Evolutionary conservation across 1,284 basidiomycete species (phyloP).

Genomic region (Cryptococcus sp.): DNA sequence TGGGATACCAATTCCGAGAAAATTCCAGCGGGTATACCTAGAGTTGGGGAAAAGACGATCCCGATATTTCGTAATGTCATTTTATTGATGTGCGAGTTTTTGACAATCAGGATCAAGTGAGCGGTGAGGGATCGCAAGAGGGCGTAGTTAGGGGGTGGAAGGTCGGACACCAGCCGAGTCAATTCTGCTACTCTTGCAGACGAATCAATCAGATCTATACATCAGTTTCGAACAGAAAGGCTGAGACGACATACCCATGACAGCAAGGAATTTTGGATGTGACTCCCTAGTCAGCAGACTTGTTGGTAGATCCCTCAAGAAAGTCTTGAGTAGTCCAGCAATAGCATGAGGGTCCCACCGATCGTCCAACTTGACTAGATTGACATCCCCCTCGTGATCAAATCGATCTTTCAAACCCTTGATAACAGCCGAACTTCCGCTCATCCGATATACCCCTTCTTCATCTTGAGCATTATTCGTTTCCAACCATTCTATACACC

Average conservation of each 20-base stretch:
- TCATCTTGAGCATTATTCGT: conserved; percentile 88
- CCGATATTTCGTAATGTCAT: conserved; percentile 99
- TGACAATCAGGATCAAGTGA: conserved; percentile 93
- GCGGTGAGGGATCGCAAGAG: conserved; percentile 87
- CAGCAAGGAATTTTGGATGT: conserved; percentile 78
- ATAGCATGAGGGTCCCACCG: conserved; percentile 95
- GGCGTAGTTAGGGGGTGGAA: conserved; percentile 90
- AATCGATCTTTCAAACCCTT: conserved; percentile 90
- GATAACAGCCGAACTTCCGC: conserved; percentile 88
- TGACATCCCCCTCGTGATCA: conserved; percentile 89
- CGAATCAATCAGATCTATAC: conserved; percentile 75
- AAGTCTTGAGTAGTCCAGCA: conserved; percentile 84
- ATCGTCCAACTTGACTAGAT: conserved; percentile 77
- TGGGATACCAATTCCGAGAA: conserved; percentile 89
- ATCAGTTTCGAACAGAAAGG: background rate
- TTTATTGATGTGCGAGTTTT: conserved; percentile 86
- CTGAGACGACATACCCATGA: conserved; percentile 66
- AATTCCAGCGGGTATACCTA: conserved; percentile 90
- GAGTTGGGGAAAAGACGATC: conserved; percentile 93
- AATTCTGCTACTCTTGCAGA: conserved; percentile 84
- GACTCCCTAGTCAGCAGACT: conserved; percentile 88
- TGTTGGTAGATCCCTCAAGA: conserved; percentile 80
- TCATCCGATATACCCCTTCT: conserved; percentile 95
- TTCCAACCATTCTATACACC: conserved; percentile 86
- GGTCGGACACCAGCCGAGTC: conserved; percentile 73